phyloP scores from a whole-genome alignment of 371 early-diverging fungal species.

The Caulochytrium protostelioides region DNA sequence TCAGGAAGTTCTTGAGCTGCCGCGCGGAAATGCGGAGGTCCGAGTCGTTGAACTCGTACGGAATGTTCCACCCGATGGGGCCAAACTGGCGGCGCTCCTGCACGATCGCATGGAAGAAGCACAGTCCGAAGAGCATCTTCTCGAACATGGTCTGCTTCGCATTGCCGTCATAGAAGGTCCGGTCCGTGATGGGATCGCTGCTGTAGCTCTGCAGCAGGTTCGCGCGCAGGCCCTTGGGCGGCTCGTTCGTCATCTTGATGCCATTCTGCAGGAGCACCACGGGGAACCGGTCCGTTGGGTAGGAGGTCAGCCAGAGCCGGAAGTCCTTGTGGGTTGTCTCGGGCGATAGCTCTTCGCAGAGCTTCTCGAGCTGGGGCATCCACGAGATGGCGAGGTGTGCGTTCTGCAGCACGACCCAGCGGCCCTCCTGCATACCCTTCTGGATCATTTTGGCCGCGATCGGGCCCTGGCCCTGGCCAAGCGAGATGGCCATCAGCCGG shows the following conservation, averaged over 20 bases:
- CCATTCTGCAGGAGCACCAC: constrained; percentile 29
- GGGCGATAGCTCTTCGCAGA: constrained; percentile 24
- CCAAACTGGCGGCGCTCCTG: constrained; percentile 29
- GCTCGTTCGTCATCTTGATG: constrained; percentile 34
- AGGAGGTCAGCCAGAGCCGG: constrained; percentile 25
- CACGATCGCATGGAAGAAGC: constrained; percentile 30
- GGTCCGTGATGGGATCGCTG: constrained; percentile 25
- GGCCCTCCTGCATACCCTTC: constrained; percentile 16
- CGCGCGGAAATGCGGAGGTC: constrained; percentile 26
- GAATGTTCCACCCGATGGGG: constrained; percentile 34
- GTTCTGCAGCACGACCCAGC: constrained; percentile 30
- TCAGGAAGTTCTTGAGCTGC: constrained; percentile 25
- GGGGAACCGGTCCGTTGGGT: constrained; percentile 29
- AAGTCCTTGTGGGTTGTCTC: constrained; percentile 26
- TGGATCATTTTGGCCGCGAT: constrained; percentile 26
- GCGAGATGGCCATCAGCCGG: constrained; percentile 20
- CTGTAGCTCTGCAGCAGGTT: constrained; percentile 20
- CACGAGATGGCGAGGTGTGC: constrained; percentile 31
- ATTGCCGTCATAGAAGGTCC: constrained; percentile 24
- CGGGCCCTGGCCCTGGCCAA: constrained; percentile 32
- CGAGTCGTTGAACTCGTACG: constrained; percentile 33
- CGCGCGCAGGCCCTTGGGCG: constrained; percentile 22
- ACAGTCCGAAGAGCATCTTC: constrained; percentile 21
- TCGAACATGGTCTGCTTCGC: constrained; percentile 23
- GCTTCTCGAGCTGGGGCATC: constrained; percentile 28